phyloP scores from a whole-genome alignment of 2,329 filamentous ascomycete genomes.

The Aspergillus aculeatus region DNA sequence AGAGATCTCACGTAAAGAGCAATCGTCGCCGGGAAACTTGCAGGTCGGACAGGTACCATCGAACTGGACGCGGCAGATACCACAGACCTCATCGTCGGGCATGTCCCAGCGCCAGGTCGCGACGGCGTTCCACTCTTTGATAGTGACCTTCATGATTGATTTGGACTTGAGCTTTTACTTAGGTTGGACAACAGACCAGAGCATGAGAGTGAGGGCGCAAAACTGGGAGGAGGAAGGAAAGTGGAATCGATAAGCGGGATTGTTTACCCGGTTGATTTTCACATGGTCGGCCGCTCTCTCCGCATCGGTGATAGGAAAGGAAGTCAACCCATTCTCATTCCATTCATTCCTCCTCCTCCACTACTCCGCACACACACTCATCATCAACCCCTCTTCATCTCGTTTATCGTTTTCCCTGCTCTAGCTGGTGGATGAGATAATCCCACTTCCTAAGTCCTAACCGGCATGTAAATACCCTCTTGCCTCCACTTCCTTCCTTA shows the following conservation, averaged over 20 bases:
- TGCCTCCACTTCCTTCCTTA: slow-evolving; percentile 5
- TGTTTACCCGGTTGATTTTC: background rate
- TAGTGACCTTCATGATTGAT: slow-evolving; percentile 82
- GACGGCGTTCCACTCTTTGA: slow-evolving; percentile 89
- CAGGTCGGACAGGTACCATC: slow-evolving; percentile 97
- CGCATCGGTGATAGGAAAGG: slow-evolving; percentile 3
- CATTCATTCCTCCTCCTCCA: background rate
- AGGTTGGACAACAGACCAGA: too few species aligned
- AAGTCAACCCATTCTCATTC: slow-evolving; percentile 1
- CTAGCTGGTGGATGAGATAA: slow-evolving; percentile 6
- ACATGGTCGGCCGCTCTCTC: slow-evolving; percentile 6
- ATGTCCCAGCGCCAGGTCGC: slow-evolving; percentile 98
- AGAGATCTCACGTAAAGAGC: slow-evolving; percentile 67
- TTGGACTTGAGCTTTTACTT: background rate
- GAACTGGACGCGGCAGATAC: slow-evolving; percentile 97
- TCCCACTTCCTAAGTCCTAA: slow-evolving; percentile 6
- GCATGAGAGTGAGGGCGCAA: background rate
- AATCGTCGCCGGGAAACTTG: slow-evolving; percentile 97
- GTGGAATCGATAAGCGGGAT: slow-evolving; percentile 1
- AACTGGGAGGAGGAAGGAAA: background rate
- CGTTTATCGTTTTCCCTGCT: background rate
- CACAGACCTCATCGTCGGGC: slow-evolving; percentile 94
- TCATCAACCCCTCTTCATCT: background rate
- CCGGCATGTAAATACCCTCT: slow-evolving; percentile 30
- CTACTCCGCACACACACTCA: background rate